Evolutionary conservation across 495 filamentous ascomycete species (phyloP).

Genomic region (Lasiosphaeriaceae sp.): DNA sequence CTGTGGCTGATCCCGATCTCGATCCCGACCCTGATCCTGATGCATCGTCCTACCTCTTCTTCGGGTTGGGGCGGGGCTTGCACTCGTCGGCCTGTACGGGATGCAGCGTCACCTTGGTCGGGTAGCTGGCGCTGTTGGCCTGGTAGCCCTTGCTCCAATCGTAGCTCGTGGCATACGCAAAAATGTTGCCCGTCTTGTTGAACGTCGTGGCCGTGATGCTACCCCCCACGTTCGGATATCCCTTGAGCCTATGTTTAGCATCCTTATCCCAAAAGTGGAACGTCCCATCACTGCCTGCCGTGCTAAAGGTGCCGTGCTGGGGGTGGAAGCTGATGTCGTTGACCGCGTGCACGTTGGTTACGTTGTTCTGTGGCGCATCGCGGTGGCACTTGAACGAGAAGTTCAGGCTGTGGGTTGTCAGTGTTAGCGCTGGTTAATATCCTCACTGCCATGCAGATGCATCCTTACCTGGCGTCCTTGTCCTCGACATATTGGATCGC

Average conservation of each 20-base stretch:
- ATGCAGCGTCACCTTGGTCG: slow-evolving; percentile 92
- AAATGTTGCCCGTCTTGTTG: slow-evolving; percentile 76
- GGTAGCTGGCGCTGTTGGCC: slow-evolving; percentile 62
- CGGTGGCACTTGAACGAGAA: slow-evolving; percentile 98
- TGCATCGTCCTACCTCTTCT: slow-evolving; percentile 33
- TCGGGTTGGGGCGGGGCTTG: slow-evolving; percentile 37
- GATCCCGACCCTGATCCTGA: no score
- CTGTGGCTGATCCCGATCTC: no score
- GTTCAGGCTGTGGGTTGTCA: slow-evolving; percentile 53
- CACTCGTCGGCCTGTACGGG: slow-evolving; percentile 71
- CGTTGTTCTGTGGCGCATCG: slow-evolving; percentile 55
- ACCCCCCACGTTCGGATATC: slow-evolving; percentile 82
- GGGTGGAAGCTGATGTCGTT: slow-evolving; percentile 95
- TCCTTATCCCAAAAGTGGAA: slow-evolving; percentile 97
- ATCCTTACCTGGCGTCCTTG: slow-evolving; percentile 64
- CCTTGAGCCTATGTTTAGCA: slow-evolving; percentile 84
- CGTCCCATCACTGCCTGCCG: slow-evolving; percentile 85
- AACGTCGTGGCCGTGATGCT: slow-evolving; percentile 80
- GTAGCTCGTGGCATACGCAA: slow-evolving; percentile 90
- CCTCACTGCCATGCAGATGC: not conserved
- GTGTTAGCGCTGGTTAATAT: not conserved
- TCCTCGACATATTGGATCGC: slow-evolving; percentile 92
- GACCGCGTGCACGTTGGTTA: slow-evolving; percentile 82
- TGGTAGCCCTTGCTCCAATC: slow-evolving; percentile 94
- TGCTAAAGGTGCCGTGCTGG: slow-evolving; percentile 80